Conservation (phyloP, 2,329 filamentous ascomycete genomes). For the Fusarium torulosum region DNA sequence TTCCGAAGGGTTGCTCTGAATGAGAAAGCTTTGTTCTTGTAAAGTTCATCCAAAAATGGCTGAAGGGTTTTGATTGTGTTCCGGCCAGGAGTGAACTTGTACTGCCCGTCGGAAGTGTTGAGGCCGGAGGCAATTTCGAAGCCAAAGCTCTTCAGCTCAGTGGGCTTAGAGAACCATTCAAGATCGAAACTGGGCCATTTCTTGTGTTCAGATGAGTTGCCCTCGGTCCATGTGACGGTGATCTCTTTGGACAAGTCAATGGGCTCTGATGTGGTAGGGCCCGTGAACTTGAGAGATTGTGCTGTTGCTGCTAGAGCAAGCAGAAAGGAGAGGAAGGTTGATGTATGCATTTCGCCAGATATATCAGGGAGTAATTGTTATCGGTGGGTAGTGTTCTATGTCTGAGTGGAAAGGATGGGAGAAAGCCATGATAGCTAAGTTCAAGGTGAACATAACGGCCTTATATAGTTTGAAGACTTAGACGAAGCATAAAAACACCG, state of each 20-base stretch:
- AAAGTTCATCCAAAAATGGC: not conserved
- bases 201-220: not conserved
- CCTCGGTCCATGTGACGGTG: not conserved
- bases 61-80: not conserved
- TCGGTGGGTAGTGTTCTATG: no score
- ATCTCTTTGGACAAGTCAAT: accelerated
- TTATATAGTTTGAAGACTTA: no score
- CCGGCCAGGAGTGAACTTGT: not conserved
- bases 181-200: not conserved
- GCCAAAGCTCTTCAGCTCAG: not conserved
- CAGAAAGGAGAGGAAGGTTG: not conserved
- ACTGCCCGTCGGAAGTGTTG: not conserved
- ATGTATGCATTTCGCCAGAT: not conserved
- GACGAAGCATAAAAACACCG: no score
- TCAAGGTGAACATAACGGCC: no score
- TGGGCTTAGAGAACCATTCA: not conserved
- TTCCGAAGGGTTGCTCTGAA: not conserved
- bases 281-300: not conserved
- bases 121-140: not conserved
- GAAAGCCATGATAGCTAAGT: no score
- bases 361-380: no score
- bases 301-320: not conserved
- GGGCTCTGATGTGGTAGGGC: not conserved
- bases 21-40: not conserved
- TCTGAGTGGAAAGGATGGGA: no score